Percentiles rank a stretch among this genome's conserved stretches.
These are phyloP conservation scores for Astrothelium macrocarpum DNA, from an alignment of 495 filamentous ascomycete genomes.

Conservation along the genomic window DNA sequence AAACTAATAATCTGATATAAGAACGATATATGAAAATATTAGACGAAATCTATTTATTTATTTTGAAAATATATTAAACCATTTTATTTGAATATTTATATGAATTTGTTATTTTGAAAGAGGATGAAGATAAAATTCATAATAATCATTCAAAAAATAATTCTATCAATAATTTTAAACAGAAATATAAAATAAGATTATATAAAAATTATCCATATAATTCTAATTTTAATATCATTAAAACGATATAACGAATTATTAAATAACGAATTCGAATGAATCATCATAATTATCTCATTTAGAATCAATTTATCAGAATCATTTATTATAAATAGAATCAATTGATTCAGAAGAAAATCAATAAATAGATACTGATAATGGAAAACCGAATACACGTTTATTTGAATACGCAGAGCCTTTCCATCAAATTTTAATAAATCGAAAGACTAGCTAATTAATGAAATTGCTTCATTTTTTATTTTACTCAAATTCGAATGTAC, in stretches of 20 bases:
- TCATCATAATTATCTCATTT: background rate
- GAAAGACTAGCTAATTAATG: background rate
- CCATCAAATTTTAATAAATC: background rate
- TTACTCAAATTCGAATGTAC: background rate
- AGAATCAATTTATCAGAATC: background rate
- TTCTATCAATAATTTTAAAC: background rate
- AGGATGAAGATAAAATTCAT: background rate
- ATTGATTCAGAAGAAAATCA: constrained; percentile 1
- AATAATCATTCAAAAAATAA: constrained; percentile 5
- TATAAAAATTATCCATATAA: constrained; percentile 6
- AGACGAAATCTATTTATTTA: constrained; percentile 2
- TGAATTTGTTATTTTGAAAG: background rate
- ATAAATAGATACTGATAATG: constrained; percentile 1
- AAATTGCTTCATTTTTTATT: background rate
- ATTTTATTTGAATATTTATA: background rate
- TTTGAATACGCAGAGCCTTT: background rate
- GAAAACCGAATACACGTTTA: background rate
- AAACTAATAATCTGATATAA: constrained; percentile 5
- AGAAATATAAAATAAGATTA: background rate
- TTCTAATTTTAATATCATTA: constrained; percentile 6
- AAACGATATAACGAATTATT: background rate
- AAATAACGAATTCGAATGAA: constrained; percentile 1
- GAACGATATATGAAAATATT: constrained; percentile 4
- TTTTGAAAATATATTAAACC: background rate
- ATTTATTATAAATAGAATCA: constrained; percentile 4